Evolutionary conservation across 495 filamentous ascomycete species (phyloP).

Genomic region (Penicillium longicatenatum): DNA sequence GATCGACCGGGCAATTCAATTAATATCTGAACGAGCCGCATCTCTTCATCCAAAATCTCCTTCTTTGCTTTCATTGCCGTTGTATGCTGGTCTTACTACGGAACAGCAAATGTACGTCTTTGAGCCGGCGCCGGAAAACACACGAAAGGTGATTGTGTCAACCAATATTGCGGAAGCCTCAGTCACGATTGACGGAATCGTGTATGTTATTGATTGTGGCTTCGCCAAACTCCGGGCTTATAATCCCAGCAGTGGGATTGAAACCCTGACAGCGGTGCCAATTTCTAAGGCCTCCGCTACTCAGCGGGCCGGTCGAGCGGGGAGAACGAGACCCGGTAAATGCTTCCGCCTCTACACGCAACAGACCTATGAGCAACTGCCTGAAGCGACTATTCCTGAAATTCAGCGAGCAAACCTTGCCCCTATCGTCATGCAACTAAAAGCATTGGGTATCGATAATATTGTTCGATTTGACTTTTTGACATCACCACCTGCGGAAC

Average conservation of each 20-base stretch:
- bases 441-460: slow-evolving; percentile 95
- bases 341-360: slow-evolving; percentile 94
- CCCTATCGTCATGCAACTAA: slow-evolving; percentile 87
- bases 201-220: slow-evolving; percentile 90
- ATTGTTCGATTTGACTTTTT: slow-evolving; percentile 88
- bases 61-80: slow-evolving; percentile 73
- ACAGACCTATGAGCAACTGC: slow-evolving; percentile 65
- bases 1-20: slow-evolving; percentile 79
- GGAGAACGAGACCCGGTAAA: slow-evolving; percentile 89
- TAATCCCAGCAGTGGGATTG: slow-evolving; percentile 86
- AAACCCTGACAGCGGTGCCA: slow-evolving; percentile 82
- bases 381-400: slow-evolving; percentile 79
- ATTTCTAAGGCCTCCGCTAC: slow-evolving; percentile 92
- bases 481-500: slow-evolving; percentile 83
- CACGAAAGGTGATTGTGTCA: slow-evolving; percentile 87
- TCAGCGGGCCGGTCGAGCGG: slow-evolving; percentile 89
- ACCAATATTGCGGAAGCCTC: slow-evolving; percentile 98
- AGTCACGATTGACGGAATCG: slow-evolving; percentile 90
- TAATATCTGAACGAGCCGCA: slow-evolving; percentile 75
- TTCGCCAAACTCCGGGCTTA: slow-evolving; percentile 91
- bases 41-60: slow-evolving; percentile 71
- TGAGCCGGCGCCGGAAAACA: slow-evolving; percentile 80
- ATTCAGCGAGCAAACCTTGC: slow-evolving; percentile 94
- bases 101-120: slow-evolving; percentile 95
- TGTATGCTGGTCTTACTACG: slow-evolving; percentile 86